phyloP scores from a whole-genome alignment of 1,139 yeast genomes.

The Kodamaea sp. region DNA sequence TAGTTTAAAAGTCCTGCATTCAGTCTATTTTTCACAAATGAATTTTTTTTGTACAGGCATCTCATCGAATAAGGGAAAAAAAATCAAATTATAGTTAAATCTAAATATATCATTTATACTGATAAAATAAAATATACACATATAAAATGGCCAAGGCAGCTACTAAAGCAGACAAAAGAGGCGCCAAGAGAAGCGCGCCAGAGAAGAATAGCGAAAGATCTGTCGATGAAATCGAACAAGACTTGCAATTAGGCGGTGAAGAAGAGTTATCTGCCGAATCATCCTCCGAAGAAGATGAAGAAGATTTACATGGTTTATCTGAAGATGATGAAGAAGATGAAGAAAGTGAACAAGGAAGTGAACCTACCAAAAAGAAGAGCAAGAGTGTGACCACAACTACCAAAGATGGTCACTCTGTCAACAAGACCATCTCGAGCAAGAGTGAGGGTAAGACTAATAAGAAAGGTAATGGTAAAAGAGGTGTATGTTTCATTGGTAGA shows the following conservation, averaged over 20 bases:
- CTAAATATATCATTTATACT: not conserved
- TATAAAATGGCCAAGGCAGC: constrained; percentile 10
- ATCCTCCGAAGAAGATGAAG: constrained; percentile 18
- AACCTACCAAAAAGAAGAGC: constrained; percentile 10
- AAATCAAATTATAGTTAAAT: not conserved
- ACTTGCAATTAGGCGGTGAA: constrained; percentile 24
- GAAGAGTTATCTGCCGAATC: constrained; percentile 12
- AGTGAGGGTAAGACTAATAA: constrained; percentile 19
- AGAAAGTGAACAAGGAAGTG: constrained; percentile 15
- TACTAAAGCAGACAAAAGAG: constrained; percentile 7
- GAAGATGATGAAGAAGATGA: constrained; percentile 20
- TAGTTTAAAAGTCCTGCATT: constrained; percentile 3
- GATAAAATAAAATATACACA: not conserved
- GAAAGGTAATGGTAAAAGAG: constrained; percentile 30
- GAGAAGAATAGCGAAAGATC: constrained; percentile 16
- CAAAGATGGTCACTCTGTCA: constrained; percentile 17
- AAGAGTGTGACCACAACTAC: constrained; percentile 14
- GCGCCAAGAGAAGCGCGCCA: constrained; percentile 3
- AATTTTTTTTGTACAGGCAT: not conserved
- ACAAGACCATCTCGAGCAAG: constrained; percentile 22
- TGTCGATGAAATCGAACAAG: constrained; percentile 28
- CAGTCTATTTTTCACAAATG: constrained; percentile 1
- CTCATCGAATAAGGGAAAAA: constrained; percentile 11
- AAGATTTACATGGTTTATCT: constrained; percentile 23
- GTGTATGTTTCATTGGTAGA: constrained; percentile 86